Evolutionary conservation across 164 flowering plant species (phyloP), one percentile per base, ranked within the genome.

Genomic region (Umbilicus rupestris): DNA sequence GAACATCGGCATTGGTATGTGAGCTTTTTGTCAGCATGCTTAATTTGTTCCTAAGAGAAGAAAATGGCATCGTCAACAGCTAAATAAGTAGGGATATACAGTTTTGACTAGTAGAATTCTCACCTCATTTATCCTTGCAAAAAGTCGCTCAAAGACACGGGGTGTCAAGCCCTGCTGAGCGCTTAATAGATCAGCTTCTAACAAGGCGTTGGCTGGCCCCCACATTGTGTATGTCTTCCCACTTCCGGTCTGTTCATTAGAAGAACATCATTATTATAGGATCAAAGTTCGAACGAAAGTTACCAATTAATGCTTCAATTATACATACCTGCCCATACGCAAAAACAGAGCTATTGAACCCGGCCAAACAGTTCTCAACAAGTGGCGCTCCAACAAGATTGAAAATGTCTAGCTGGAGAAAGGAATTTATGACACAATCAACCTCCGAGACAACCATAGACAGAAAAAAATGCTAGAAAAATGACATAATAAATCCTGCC

Each of bases 171-270:
- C 99, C 70, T 83, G 89, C 66, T 85, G 83, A 62, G 80, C 80
- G 62, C 76, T 77, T 0, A 73, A 66, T 20, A 70, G 39, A 64
- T 79, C 78, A n/a, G 80, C 86, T 55, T 85, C 89, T 71, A 79
- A 74, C 82, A 91, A 81, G 60, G 92, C 92, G 63, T 88, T 88
- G 72, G 96, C 77, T 22, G 99, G 96, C 72, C 99, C 97, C 96
- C 92, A 91, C 83, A 95, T 91, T 0, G 99, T 95, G 63, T 85
- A 94, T 0, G 99, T 95, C 76, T 95, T 95, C 35, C 99, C 99
- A 63, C 97, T 95, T 17, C 99, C 97, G 26, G 99, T 94, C 99
- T 91, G 62, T 70, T 58, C 15, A 55, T n/a, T 59, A 65, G 31
- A 63, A 22, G 60, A 22, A 55, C 11, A n/a, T 29, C 30, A 41